Percentiles rank a stretch among this genome's conserved stretches.
Evolutionary conservation across 305 asterid genomes (phyloP).

Genomic region (Fraxinus sp.): DNA sequence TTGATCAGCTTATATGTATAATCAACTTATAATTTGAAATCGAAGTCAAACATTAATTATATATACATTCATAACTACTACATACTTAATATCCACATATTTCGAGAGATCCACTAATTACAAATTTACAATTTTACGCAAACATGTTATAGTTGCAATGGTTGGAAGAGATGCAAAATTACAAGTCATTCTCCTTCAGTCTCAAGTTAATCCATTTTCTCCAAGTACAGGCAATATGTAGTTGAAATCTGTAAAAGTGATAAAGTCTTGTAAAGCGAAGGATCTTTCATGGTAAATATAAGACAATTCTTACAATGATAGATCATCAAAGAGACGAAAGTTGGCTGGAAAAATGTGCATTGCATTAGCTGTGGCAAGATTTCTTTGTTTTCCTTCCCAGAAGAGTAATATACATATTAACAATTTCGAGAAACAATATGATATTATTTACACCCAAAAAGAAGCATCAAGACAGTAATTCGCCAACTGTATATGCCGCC

Average conservation of each 20-base stretch:
- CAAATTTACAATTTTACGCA: background rate
- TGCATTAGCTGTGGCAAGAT: background rate
- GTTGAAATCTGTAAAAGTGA: background rate
- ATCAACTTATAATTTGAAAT: background rate
- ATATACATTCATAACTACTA: background rate
- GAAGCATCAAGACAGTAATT: slow-evolving; percentile 19
- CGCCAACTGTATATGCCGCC: background rate
- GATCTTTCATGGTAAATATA: background rate
- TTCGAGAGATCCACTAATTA: background rate
- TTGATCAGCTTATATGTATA: background rate
- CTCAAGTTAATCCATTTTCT: too few relatives aligned
- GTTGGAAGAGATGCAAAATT: background rate
- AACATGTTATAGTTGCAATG: background rate
- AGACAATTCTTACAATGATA: background rate
- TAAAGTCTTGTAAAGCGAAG: background rate
- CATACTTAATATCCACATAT: background rate
- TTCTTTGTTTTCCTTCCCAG: background rate
- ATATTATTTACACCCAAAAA: slow-evolving; percentile 22
- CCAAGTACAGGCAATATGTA: background rate
- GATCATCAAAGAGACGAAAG: background rate
- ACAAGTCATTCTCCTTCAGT: too few relatives aligned
- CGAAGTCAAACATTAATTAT: background rate
- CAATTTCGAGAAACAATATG: background rate
- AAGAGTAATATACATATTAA: background rate
- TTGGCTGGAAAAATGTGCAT: background rate